Conservation (phyloP, 768 basidiomycete genomes). For the Suillus ampliporus region DNA sequence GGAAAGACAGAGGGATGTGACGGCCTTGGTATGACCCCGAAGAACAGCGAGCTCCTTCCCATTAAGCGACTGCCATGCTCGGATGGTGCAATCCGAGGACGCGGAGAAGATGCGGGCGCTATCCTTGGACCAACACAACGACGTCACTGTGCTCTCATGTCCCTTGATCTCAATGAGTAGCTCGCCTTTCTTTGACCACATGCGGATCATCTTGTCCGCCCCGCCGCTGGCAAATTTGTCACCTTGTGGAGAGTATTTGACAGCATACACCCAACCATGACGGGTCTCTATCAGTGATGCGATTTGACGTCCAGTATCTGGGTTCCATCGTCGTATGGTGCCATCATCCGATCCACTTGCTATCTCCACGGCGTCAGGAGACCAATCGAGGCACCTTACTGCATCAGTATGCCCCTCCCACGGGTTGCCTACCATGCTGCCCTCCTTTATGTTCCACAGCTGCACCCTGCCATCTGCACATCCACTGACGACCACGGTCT, state of each 20-base stretch:
- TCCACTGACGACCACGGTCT: slow-evolving; percentile 18
- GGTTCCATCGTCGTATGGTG: slow-evolving; percentile 1
- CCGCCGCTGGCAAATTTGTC: neutral
- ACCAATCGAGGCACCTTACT: slow-evolving; percentile 24
- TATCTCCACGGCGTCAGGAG: slow-evolving; percentile 18
- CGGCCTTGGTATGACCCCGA: neutral
- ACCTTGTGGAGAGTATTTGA: slow-evolving; percentile 3
- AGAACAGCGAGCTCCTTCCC: neutral
- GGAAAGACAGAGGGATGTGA: neutral
- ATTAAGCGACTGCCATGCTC: neutral
- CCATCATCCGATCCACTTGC: slow-evolving; percentile 5
- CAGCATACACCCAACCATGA: slow-evolving; percentile 1
- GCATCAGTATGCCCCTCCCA: slow-evolving; percentile 20
- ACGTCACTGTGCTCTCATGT: neutral
- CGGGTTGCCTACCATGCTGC: slow-evolving; percentile 6
- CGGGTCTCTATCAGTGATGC: neutral
- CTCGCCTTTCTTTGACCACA: slow-evolving; percentile 4
- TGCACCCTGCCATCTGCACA: slow-evolving; percentile 9
- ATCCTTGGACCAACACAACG: neutral
- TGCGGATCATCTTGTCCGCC: neutral
- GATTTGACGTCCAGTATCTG: slow-evolving; percentile 1
- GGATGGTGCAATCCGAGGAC: neutral
- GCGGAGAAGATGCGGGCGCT: neutral
- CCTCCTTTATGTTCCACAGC: slow-evolving; percentile 14
- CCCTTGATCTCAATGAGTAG: neutral